Evolutionary conservation across 345 rosid genomes (phyloP).

Genomic region (Clausena lansium): DNA sequence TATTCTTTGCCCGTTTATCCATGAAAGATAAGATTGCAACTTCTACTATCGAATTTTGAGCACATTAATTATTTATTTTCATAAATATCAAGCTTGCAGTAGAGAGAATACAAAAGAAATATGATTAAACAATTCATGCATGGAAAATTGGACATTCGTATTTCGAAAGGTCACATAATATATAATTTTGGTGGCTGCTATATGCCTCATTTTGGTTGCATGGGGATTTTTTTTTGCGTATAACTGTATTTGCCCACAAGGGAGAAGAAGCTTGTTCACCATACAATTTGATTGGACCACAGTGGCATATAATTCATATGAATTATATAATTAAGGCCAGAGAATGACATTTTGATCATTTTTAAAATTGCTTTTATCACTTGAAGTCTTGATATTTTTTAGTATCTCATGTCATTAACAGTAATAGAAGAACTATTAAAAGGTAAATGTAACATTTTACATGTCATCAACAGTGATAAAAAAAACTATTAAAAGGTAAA

Average conservation of each 20-base stretch:
- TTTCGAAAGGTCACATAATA: conserved; percentile 11
- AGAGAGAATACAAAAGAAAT: not conserved
- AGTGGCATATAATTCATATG: not conserved
- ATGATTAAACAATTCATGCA: not conserved
- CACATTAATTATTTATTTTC: not conserved
- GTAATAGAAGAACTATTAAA: no score
- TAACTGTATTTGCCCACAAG: not conserved
- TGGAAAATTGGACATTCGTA: not conserved
- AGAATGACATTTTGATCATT: no score
- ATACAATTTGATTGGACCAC: conserved; percentile 14
- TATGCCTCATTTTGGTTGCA: not conserved
- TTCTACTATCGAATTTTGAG: not conserved
- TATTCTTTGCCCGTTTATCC: conserved; percentile 23
- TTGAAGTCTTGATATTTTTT: no score
- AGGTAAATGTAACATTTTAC: no score
- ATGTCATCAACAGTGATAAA: no score
- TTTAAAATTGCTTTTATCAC: no score
- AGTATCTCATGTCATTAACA: no score
- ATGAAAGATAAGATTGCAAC: not conserved
- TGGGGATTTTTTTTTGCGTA: not conserved
- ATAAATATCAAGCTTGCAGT: not conserved
- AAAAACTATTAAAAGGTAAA: no score
- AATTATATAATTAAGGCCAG: not conserved
- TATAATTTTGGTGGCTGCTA: not conserved
- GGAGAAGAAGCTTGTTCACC: not conserved